Evolutionary conservation across 2,329 filamentous ascomycete species (phyloP).

Genomic region (Aschersonia sp.): DNA sequence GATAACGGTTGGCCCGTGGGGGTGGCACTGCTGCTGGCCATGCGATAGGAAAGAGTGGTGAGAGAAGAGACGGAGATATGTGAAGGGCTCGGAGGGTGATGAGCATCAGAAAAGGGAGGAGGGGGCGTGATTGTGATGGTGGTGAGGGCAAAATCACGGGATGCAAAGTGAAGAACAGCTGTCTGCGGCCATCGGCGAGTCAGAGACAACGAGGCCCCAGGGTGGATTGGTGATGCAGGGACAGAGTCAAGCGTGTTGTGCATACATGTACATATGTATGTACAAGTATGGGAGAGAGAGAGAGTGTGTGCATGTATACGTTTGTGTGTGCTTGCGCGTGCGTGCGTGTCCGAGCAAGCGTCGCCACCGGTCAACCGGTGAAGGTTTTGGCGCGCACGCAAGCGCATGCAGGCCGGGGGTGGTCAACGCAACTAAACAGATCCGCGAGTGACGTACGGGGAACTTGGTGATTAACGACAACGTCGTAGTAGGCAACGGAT

Average conservation of each 20-base stretch:
- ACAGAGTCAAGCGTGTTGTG: background rate
- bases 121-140: too few species aligned
- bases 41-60: background rate
- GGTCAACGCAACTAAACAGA: background rate
- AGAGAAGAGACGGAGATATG: background rate
- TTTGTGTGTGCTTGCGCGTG: background rate
- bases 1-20: slow-evolving; percentile 3
- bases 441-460: background rate
- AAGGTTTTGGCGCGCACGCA: background rate
- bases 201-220: background rate
- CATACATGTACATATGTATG: too few species aligned
- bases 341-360: background rate
- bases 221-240: background rate
- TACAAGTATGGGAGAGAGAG: too few species aligned
- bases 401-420: background rate
- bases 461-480: background rate
- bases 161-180: background rate
- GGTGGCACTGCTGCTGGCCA: background rate
- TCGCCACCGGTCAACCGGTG: too few species aligned
- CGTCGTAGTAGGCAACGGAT: background rate
- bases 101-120: background rate
- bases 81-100: background rate
- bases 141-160: background rate
- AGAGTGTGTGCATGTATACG: too few species aligned
- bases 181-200: background rate